These are phyloP conservation scores for Scheffersomyces cryptocercus DNA, from an alignment of 1,139 yeast species.

Conservation along the genomic window DNA sequence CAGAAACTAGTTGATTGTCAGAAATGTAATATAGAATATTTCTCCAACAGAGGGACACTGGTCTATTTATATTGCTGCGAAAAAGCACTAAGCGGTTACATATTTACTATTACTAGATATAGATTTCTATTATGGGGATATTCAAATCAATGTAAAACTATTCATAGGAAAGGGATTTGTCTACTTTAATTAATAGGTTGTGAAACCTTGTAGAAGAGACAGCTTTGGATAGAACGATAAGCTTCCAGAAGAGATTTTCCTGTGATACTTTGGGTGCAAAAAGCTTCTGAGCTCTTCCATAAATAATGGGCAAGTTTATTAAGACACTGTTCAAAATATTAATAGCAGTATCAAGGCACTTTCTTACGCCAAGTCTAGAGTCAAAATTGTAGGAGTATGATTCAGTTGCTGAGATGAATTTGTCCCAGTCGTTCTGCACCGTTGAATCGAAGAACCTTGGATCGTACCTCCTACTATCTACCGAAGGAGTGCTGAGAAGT, in stretches of 20 bases:
- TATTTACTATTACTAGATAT: neutral
- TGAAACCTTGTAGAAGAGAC: constrained; percentile 2
- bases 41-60: no score
- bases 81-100: neutral
- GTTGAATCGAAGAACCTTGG: constrained; percentile 1
- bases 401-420: constrained; percentile 20
- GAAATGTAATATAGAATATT: no score
- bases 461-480: constrained; percentile 23
- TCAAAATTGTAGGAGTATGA: constrained; percentile 14
- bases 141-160: neutral
- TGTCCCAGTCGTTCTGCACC: constrained; percentile 18
- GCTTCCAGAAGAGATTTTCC: constrained; percentile 1
- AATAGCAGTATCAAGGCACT: no score
- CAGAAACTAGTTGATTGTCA: no score
- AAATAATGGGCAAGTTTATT: no score
- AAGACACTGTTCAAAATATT: no score
- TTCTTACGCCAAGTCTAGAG: constrained; percentile 5
- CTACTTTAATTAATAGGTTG: constrained; percentile 1
- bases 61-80: neutral
- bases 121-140: no score
- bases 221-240: constrained; percentile 4
- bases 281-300: neutral
- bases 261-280: neutral
- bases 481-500: constrained; percentile 29
- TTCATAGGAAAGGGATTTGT: neutral